phyloP scores from a whole-genome alignment of 2,329 filamentous ascomycete genomes.

The Elsinoe perseae region DNA sequence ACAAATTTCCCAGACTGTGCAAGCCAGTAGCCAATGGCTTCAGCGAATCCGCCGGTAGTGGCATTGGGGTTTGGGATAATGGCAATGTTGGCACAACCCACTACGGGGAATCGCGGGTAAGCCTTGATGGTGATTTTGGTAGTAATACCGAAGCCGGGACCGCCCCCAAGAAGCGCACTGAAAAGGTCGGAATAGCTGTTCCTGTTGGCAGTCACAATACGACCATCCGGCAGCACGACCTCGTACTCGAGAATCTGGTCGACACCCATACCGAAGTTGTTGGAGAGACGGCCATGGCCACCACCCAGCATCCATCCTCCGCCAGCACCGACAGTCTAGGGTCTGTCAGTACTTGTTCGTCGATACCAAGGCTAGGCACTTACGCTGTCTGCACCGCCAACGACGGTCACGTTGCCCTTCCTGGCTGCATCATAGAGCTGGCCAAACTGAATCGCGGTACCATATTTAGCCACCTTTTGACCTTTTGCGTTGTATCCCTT shows the following conservation, averaged over 20 bases:
- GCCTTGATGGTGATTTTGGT: constrained; percentile 16
- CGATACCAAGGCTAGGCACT: background rate
- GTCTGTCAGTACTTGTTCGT: background rate
- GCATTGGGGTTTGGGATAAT: constrained; percentile 2
- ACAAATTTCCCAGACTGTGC: constrained; percentile 2
- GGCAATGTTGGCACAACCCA: constrained; percentile 25
- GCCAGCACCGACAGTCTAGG: constrained; percentile 21
- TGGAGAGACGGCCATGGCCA: constrained; percentile 22
- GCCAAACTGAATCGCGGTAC: background rate
- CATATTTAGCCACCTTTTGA: constrained; percentile 2
- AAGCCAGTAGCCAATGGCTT: constrained; percentile 1
- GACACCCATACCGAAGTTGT: constrained; percentile 24
- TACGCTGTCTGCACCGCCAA: constrained; percentile 14
- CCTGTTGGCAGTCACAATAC: constrained; percentile 22
- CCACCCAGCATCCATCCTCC: constrained; percentile 24
- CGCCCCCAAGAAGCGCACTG: constrained; percentile 21
- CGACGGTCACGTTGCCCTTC: constrained; percentile 11
- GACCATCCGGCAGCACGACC: constrained; percentile 23
- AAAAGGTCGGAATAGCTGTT: constrained; percentile 20
- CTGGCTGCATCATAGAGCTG: constrained; percentile 11
- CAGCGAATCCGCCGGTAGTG: constrained; percentile 6
- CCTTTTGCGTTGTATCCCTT: background rate
- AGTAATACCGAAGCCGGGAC: constrained; percentile 18
- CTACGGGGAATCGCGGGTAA: background rate
- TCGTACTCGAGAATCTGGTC: constrained; percentile 24